phyloP scores from a whole-genome alignment of 345 rosid species.

The Ceriops zippeliana region DNA sequence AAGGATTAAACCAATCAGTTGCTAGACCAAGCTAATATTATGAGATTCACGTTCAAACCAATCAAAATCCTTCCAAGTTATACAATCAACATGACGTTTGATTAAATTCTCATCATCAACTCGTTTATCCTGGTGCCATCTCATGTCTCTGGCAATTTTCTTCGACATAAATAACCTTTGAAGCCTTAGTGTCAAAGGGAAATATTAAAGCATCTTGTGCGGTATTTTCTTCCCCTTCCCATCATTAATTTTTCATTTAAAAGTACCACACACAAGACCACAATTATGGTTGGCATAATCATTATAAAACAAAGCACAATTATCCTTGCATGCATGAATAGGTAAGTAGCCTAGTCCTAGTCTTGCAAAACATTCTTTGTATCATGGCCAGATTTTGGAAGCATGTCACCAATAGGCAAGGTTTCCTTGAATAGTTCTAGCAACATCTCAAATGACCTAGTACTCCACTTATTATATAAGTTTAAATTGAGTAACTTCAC shows the following conservation, averaged over 20 bases:
- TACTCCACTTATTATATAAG: constrained; percentile 5
- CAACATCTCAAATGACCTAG: not conserved
- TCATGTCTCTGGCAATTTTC: not conserved
- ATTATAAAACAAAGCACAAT: not conserved
- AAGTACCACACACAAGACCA: not conserved
- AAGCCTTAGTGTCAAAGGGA: not conserved
- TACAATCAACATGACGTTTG: not conserved
- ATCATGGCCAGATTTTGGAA: not conserved
- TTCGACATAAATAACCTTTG: not conserved
- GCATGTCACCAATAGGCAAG: not conserved
- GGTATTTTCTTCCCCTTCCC: not conserved
- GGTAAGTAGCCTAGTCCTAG: not conserved
- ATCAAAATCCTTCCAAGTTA: constrained; percentile 1
- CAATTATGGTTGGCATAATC: not conserved
- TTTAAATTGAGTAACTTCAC: not conserved
- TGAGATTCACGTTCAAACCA: not conserved
- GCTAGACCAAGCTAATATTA: constrained; percentile 7
- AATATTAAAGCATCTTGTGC: not conserved
- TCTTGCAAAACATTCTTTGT: not conserved
- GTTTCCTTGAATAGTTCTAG: not conserved
- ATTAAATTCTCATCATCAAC: not conserved
- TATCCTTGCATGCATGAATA: not conserved
- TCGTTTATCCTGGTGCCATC: not conserved
- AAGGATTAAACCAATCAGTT: constrained; percentile 3
- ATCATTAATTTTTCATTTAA: not conserved